phyloP scores from a whole-genome alignment of 2,329 filamentous ascomycete genomes.

The Elsinoe perseae region DNA sequence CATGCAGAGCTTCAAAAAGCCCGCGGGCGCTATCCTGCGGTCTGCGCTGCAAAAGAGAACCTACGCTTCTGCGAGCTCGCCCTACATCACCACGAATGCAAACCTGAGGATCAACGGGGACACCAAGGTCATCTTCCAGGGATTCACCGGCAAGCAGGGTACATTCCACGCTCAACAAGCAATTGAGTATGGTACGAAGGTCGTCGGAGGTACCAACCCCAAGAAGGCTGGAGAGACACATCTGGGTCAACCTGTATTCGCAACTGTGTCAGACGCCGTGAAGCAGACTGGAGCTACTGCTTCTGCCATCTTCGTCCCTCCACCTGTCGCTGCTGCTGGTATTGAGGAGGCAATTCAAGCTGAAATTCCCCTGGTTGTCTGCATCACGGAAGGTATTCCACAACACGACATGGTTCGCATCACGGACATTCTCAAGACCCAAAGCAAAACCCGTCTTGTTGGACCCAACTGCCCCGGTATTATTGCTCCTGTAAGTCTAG shows the following conservation, averaged over 20 bases:
- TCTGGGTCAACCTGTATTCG: conserved; percentile 88
- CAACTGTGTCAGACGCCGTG: conserved; percentile 76
- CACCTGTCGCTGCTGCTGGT: conserved; percentile 82
- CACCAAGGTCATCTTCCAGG: conserved; percentile 94
- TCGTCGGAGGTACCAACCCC: conserved; percentile 96
- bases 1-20: conserved; percentile 81
- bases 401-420: conserved; percentile 99
- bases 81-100: conserved; percentile 34
- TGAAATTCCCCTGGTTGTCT: conserved; percentile 90
- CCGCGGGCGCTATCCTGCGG: conserved; percentile 58
- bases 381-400: conserved; percentile 96
- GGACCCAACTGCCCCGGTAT: conserved; percentile 98
- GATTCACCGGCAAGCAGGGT: conserved; percentile 66
- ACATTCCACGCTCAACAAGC: conserved; percentile 98
- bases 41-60: conserved; percentile 60
- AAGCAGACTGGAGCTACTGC: conserved; percentile 86
- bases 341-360: conserved; percentile 94
- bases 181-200: conserved; percentile 97
- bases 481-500: conserved; percentile 60
- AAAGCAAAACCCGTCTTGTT: conserved; percentile 92
- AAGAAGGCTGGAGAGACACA: conserved; percentile 94
- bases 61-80: conserved; percentile 62
- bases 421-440: conserved; percentile 94
- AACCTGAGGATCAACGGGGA: conserved; percentile 91
- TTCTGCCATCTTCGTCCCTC: conserved; percentile 95